Base-by-base conservation (phyloP, 495 filamentous ascomycete species). In the Tuber aestivum region DNA sequence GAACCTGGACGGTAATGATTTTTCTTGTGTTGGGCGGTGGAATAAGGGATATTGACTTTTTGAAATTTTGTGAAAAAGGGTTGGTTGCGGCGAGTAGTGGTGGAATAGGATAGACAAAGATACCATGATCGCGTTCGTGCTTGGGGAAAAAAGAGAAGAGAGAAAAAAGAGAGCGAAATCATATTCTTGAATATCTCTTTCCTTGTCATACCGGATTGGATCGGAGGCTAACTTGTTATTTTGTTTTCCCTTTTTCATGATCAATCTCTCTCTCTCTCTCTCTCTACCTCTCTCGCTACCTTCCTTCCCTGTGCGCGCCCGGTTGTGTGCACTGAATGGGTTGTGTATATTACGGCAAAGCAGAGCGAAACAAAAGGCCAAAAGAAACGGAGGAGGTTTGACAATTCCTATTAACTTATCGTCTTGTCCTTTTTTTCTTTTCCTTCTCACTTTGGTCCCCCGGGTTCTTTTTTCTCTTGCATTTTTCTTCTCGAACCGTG, bases 1-100 rank as follows among this genome's bases (percentile, higher is more conserved):
- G 35, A 41, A 32, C 38, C 35, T 45, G 74, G 35, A 75, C 41
- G 6, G 74, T 35, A 72, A 70, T 65, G 56, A 35, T 35, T 35
- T 61, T 35, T 65, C 1, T 12, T 50, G 16, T 41, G 50, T 72
- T 75, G 68, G 41, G 21, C 35, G 14, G n/a, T 40, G 40, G 35
- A 32, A 12, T 41, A 37, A 20, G 41, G 70, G 41, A 73, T 73
- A n/a, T 38, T 44, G 75, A 69, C 71, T 72, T 76, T 45, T n/a
- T n/a, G 35, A 71, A 76, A 50, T 76, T 73, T 18, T 18, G 56
- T 65, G 56, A 35, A 65, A 61, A 35, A 35, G n/a, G 14, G 16
- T 35, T 35, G 56, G 16, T 50, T 4, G 14, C 7, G 14, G 56
- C 32, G 14, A 35, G 14, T 18, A 65, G 38, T 40, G 38, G 23